Evolutionary conservation across 2,329 filamentous ascomycete genomes (phyloP).

Genomic region (Exophiala spinifera): DNA sequence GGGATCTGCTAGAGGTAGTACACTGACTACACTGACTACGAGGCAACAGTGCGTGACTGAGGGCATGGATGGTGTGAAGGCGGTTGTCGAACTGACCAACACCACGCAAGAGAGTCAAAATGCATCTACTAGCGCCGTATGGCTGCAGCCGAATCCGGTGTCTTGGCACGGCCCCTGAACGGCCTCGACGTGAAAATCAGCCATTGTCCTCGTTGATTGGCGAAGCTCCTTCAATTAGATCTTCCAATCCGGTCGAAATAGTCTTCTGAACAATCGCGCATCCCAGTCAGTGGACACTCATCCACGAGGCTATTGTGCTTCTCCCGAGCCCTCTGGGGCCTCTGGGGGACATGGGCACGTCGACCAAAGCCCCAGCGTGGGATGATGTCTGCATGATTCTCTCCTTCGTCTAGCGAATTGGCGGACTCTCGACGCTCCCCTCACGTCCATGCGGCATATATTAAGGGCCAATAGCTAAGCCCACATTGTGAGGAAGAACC

Average conservation of each 20-base stretch:
- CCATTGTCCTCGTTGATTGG: conserved; percentile 9
- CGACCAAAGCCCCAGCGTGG: background rate
- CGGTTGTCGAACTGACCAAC: conserved; percentile 22
- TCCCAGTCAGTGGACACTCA: background rate
- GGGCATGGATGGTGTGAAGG: conserved; percentile 24
- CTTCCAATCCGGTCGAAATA: conserved; percentile 7
- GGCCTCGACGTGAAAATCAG: conserved; percentile 5
- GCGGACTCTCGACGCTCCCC: conserved; percentile 6
- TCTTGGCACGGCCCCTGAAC: conserved; percentile 21
- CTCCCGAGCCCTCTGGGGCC: background rate
- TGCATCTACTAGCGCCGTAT: conserved; percentile 11
- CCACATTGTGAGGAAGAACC: background rate
- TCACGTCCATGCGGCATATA: conserved; percentile 17
- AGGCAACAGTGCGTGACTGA: conserved; percentile 10
- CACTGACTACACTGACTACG: conserved; percentile 7
- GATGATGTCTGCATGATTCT: background rate
- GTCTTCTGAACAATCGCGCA: background rate
- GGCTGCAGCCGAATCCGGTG: conserved; percentile 6
- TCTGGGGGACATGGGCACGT: background rate
- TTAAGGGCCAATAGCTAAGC: conserved; percentile 6
- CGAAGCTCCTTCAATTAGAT: conserved; percentile 8
- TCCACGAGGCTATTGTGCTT: background rate
- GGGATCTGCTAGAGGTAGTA: conserved; percentile 3
- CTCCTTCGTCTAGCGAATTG: background rate
- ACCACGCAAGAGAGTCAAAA: conserved; percentile 14